Percentiles rank a stretch among this genome's conserved stretches.
phyloP scores from a whole-genome alignment of 208 protist species.

The Leishmania guyanensis region DNA sequence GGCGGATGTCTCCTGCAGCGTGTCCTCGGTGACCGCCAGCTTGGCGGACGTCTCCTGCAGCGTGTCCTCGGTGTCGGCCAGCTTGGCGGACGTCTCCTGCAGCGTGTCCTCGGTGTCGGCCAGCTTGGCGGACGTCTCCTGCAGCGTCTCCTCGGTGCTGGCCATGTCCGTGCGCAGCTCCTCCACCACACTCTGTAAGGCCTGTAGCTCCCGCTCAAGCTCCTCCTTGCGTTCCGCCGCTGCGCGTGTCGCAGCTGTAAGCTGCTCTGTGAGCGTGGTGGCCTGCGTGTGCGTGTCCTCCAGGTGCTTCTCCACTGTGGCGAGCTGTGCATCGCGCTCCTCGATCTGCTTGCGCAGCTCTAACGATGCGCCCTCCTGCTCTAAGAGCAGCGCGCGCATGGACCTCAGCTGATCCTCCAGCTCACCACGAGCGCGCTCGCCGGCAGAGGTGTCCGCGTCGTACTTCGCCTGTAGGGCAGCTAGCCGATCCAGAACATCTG shows the following conservation, averaged over 20 bases:
- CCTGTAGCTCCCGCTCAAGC: constrained; percentile 14
- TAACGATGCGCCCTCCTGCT: constrained; percentile 10
- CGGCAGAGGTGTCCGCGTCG: background rate
- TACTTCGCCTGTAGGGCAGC: constrained; percentile 8
- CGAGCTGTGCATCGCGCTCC: constrained; percentile 6
- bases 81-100: constrained; percentile 31
- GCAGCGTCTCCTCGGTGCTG: constrained; percentile 31
- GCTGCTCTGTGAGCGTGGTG: background rate
- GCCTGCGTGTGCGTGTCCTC: constrained; percentile 10
- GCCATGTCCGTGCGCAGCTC: background rate
- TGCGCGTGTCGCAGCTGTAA: no score
- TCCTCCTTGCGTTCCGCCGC: background rate
- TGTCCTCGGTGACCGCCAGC: constrained; percentile 22
- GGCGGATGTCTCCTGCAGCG: constrained; percentile 25
- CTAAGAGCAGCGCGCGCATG: constrained; percentile 13
- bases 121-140: constrained; percentile 30
- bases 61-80: constrained; percentile 10
- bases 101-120: constrained; percentile 33
- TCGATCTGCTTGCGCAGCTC: constrained; percentile 13
- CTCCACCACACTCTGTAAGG: constrained; percentile 27
- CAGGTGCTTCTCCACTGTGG: constrained; percentile 15
- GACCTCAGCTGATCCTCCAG: constrained; percentile 33
- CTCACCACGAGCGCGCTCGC: constrained; percentile 5
- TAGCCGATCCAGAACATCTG: constrained; percentile 22
- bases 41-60: constrained; percentile 3